These are phyloP conservation scores for Coniophora puteana DNA, from an alignment of 1,284 basidiomycete species.

Conservation along the genomic window DNA sequence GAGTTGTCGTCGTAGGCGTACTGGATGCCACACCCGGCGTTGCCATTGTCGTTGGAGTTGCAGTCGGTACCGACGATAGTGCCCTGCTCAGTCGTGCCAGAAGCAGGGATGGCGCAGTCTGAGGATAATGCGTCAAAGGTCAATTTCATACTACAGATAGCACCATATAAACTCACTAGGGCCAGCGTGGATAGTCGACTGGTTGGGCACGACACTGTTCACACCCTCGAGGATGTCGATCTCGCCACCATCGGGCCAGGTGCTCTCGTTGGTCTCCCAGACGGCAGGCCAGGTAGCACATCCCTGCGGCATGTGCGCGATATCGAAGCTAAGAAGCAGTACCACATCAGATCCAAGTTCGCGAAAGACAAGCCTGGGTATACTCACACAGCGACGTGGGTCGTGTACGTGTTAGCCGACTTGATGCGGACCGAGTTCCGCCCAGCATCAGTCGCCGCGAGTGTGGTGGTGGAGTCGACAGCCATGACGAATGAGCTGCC, in stretches of 20 bases:
- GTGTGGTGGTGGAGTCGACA: slow-evolving; percentile 44
- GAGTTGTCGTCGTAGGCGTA: slow-evolving; percentile 30
- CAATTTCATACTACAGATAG: neutral
- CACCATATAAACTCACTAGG: slow-evolving; percentile 20
- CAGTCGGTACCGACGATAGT: slow-evolving; percentile 28
- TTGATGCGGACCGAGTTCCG: slow-evolving; percentile 56
- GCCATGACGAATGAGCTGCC: slow-evolving; percentile 48
- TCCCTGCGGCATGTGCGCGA: slow-evolving; percentile 53
- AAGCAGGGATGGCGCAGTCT: slow-evolving; percentile 22
- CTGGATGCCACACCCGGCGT: slow-evolving; percentile 44
- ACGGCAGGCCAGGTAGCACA: slow-evolving; percentile 47
- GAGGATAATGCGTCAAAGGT: neutral
- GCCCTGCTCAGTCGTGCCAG: slow-evolving; percentile 18
- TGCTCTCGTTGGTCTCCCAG: slow-evolving; percentile 45
- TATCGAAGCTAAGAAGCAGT: slow-evolving; percentile 25
- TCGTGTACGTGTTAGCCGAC: slow-evolving; percentile 48
- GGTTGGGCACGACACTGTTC: slow-evolving; percentile 31
- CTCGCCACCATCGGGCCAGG: slow-evolving; percentile 48
- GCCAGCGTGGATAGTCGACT: slow-evolving; percentile 40
- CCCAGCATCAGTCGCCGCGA: slow-evolving; percentile 45
- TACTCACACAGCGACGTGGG: slow-evolving; percentile 55
- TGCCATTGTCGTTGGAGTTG: slow-evolving; percentile 32
- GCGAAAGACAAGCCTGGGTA: slow-evolving; percentile 3
- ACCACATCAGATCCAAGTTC: slow-evolving; percentile 8
- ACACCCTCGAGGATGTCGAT: slow-evolving; percentile 37